These are phyloP conservation scores for Candida michaelii DNA, from an alignment of 805 yeast genomes.

Conservation along the genomic window DNA sequence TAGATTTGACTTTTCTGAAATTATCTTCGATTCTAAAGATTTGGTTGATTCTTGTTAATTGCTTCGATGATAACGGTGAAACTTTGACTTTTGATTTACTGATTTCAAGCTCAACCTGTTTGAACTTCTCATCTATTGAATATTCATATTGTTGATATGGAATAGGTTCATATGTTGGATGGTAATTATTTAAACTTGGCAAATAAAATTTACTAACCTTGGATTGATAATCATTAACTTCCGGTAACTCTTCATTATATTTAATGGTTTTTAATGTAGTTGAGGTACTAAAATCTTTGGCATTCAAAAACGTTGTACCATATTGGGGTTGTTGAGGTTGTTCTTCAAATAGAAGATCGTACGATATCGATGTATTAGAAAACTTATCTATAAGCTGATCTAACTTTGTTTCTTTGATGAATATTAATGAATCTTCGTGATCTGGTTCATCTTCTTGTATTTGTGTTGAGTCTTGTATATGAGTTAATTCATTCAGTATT, in stretches of 20 bases:
- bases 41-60: conserved; percentile 13
- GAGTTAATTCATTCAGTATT: too few relatives aligned
- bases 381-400: conserved; percentile 4
- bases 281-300: conserved; percentile 11
- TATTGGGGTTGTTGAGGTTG: conserved; percentile 10
- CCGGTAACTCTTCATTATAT: conserved; percentile 12
- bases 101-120: conserved; percentile 18
- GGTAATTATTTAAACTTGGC: conserved; percentile 11
- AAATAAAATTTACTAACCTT: conserved; percentile 14
- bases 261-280: conserved; percentile 10
- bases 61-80: conserved; percentile 13
- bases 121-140: conserved; percentile 14
- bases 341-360: not conserved
- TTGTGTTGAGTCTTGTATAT: too few relatives aligned
- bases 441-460: not conserved
- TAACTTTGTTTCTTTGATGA: conserved; percentile 4
- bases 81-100: conserved; percentile 12
- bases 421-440: conserved; percentile 2
- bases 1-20: conserved; percentile 13
- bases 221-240: conserved; percentile 11
- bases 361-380: conserved; percentile 3
- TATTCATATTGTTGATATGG: conserved; percentile 5
- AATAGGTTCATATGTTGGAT: not conserved
- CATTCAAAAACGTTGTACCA: conserved; percentile 16
- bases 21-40: conserved; percentile 14